These are phyloP conservation scores for Populus euphratica DNA, from an alignment of 345 rosid species.

Conservation along the genomic window DNA sequence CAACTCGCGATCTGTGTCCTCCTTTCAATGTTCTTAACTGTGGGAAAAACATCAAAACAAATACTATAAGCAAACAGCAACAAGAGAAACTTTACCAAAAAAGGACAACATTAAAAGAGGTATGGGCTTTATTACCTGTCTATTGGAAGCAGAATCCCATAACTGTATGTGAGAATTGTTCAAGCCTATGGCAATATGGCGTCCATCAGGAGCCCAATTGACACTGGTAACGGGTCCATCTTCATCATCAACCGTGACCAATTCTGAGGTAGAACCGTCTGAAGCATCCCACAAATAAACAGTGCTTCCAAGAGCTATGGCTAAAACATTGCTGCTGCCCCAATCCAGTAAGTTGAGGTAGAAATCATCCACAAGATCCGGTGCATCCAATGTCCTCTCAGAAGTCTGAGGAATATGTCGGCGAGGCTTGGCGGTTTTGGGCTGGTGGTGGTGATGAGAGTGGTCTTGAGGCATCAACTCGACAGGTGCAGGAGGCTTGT, in stretches of 20 bases:
- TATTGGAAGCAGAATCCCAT: conserved; percentile 36
- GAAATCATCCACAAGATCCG: conserved; percentile 44
- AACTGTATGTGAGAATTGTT: conserved; percentile 43
- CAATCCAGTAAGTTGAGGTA: conserved; percentile 35
- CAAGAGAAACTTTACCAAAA: neutral
- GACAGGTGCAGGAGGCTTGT: conserved; percentile 46
- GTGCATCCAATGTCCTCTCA: conserved; percentile 46
- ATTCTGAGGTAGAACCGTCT: conserved; percentile 31
- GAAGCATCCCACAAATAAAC: conserved; percentile 21
- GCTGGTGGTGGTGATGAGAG: neutral
- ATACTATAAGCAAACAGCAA: neutral
- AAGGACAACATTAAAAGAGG: neutral
- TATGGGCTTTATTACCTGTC: neutral
- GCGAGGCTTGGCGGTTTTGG: neutral
- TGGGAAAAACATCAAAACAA: neutral
- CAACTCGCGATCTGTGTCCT: conserved; percentile 11
- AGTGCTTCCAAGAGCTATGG: conserved; percentile 15
- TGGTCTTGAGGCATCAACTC: conserved; percentile 13
- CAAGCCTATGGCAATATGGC: conserved; percentile 39
- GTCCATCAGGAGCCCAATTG: conserved; percentile 51
- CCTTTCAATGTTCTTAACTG: conserved; percentile 7
- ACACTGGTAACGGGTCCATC: conserved; percentile 46
- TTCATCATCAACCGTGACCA: conserved; percentile 39
- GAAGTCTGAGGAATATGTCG: conserved; percentile 13
- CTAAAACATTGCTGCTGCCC: conserved; percentile 23